Conservation (phyloP, 495 filamentous ascomycete genomes). For the Xylona heveae region DNA sequence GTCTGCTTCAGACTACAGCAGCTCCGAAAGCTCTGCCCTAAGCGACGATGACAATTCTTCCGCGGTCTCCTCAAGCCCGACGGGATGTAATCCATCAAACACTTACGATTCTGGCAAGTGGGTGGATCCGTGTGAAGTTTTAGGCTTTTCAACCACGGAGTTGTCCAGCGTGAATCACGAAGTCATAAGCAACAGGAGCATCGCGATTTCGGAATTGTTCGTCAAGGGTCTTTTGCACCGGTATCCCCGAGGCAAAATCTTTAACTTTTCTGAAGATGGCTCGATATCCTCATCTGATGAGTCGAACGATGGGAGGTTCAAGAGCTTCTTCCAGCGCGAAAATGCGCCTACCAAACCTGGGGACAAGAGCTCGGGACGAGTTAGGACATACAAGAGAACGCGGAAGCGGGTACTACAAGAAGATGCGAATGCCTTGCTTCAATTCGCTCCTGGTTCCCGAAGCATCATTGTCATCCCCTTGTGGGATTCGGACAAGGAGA, state of each 20-base stretch:
- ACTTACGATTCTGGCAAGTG: slow-evolving; percentile 1
- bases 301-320: slow-evolving; percentile 7
- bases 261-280: slow-evolving; percentile 19
- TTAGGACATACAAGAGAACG: slow-evolving; percentile 1
- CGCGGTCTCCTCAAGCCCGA: slow-evolving; percentile 9
- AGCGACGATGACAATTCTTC: slow-evolving; percentile 4
- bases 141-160: slow-evolving; percentile 10
- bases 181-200: slow-evolving; percentile 3
- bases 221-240: slow-evolving; percentile 17
- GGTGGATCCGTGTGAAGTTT: slow-evolving; percentile 3
- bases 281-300: slow-evolving; percentile 8
- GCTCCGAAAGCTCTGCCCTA: background rate
- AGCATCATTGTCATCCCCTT: slow-evolving; percentile 37
- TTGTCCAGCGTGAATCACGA: slow-evolving; percentile 7
- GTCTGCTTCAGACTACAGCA: slow-evolving; percentile 1
- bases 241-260: slow-evolving; percentile 20
- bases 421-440: slow-evolving; percentile 22
- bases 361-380: too few relatives aligned
- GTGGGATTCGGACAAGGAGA: slow-evolving; percentile 45
- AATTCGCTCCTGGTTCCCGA: slow-evolving; percentile 29
- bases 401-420: slow-evolving; percentile 15
- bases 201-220: slow-evolving; percentile 14
- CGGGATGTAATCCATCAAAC: too few relatives aligned
- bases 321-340: slow-evolving; percentile 9
- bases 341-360: slow-evolving; percentile 4